Conservation (phyloP, 768 basidiomycete genomes). For the Fistulinella prunicolor region DNA sequence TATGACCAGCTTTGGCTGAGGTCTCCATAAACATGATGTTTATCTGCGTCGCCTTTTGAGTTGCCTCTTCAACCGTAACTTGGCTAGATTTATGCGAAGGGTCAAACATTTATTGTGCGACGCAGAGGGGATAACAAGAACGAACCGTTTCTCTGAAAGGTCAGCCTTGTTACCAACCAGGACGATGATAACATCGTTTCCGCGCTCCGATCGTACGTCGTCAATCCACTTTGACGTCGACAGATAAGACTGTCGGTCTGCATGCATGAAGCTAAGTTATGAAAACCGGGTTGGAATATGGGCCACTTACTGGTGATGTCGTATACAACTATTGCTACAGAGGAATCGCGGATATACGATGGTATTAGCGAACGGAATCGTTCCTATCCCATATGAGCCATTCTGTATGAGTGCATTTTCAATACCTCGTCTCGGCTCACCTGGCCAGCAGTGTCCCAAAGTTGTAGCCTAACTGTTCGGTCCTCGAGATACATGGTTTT, state of each 20-base stretch:
- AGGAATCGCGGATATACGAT: constrained; percentile 97
- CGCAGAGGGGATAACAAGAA: constrained; percentile 8
- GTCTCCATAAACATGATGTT: constrained; percentile 99
- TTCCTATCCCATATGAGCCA: constrained; percentile 53
- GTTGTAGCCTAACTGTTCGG: constrained; percentile 92
- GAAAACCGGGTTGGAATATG: neutral
- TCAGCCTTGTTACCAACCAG: constrained; percentile 99
- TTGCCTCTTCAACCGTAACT: constrained; percentile 98
- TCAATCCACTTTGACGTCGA: constrained; percentile 99
- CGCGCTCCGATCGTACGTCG: constrained; percentile 95
- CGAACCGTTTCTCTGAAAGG: constrained; percentile 94
- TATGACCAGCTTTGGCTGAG: constrained; percentile 98
- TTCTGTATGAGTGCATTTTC: constrained; percentile 2
- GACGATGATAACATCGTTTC: constrained; percentile 97
- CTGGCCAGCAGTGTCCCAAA: constrained; percentile 99
- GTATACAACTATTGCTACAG: constrained; percentile 97
- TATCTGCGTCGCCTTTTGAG: constrained; percentile 83
- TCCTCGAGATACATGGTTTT: constrained; percentile 99
- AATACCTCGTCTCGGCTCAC: constrained; percentile 36
- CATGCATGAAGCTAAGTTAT: constrained; percentile 4
- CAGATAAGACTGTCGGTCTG: constrained; percentile 96
- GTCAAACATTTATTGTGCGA: constrained; percentile 3
- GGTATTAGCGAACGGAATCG: constrained; percentile 97
- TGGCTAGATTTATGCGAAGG: constrained; percentile 55
- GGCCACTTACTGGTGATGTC: constrained; percentile 89